A percentile compares a stretch with the other conserved stretches of the same genome.
Evolutionary conservation across 169 alveolate species (phyloP).

Genomic region (Plasmodium vivax): DNA sequence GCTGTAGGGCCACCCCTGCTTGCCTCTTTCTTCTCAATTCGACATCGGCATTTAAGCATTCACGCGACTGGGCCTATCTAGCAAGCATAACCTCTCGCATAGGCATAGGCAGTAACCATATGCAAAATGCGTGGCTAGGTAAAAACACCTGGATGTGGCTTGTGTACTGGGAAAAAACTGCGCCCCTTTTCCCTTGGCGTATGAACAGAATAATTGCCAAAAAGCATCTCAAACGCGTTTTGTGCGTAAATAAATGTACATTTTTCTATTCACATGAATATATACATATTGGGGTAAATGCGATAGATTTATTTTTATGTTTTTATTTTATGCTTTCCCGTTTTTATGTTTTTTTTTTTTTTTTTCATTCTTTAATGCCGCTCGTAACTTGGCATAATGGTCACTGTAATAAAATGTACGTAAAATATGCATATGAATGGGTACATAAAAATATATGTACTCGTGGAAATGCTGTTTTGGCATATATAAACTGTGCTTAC

Average conservation of each 20-base stretch:
- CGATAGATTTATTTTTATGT: neutral
- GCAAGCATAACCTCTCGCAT: neutral
- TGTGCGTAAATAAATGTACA: neutral
- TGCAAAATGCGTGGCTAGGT: neutral
- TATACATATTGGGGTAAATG: neutral
- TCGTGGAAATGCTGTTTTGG: neutral
- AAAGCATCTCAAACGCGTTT: neutral
- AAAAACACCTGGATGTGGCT: neutral
- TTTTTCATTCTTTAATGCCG: neutral
- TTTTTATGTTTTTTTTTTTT: neutral
- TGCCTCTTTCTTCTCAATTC: neutral
- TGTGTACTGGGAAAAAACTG: conserved; percentile 1
- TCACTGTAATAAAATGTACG: neutral
- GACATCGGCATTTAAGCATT: neutral
- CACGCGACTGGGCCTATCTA: neutral
- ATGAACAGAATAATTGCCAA: neutral
- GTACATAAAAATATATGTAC: neutral
- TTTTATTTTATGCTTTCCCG: neutral
- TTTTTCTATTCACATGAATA: neutral
- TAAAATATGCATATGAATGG: neutral
- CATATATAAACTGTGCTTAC: neutral
- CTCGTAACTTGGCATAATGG: neutral
- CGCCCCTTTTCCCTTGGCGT: neutral
- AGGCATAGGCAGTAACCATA: neutral
- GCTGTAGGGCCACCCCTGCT: neutral